phyloP scores from a whole-genome alignment of 345 rosid species.

The Hypericum androsaemum region DNA sequence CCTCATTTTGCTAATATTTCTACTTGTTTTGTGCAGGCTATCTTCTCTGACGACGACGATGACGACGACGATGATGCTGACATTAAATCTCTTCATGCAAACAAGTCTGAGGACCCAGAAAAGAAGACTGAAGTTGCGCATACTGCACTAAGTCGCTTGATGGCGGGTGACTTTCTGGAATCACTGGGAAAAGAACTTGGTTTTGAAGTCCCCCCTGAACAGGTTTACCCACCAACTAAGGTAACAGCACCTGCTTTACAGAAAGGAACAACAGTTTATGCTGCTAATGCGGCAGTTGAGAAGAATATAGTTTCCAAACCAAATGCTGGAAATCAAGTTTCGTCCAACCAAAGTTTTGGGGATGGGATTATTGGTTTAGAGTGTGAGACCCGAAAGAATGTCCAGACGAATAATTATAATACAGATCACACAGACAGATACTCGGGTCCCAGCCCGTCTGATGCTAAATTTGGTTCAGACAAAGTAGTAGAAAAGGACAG shows the following conservation, averaged over 20 bases:
- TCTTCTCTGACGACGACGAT: constrained; percentile 88
- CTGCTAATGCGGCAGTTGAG: constrained; percentile 17
- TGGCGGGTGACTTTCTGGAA: constrained; percentile 90
- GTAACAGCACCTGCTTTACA: constrained; percentile 9
- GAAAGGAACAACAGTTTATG: constrained; percentile 22
- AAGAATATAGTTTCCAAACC: constrained; percentile 10
- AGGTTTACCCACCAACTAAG: constrained; percentile 26
- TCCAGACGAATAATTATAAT: constrained; percentile 8
- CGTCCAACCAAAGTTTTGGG: constrained; percentile 5
- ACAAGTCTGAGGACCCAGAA: constrained; percentile 38
- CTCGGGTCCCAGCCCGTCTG: constrained; percentile 14
- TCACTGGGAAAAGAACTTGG: constrained; percentile 95
- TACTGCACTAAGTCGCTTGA: constrained; percentile 68
- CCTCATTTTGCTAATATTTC: not conserved
- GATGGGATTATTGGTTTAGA: constrained; percentile 18
- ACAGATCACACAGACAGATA: constrained; percentile 11
- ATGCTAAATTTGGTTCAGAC: constrained; percentile 11
- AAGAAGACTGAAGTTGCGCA: constrained; percentile 71
- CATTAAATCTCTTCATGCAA: constrained; percentile 9
- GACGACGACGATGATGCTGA: constrained; percentile 49
- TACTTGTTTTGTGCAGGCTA: constrained; percentile 43
- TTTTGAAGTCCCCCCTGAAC: constrained; percentile 78
- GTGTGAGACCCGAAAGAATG: constrained; percentile 13
- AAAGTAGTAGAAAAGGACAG: constrained; percentile 19
- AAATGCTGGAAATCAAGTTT: constrained; percentile 5